A percentile compares a stretch with the other conserved stretches of the same genome.
phyloP scores from a whole-genome alignment of 768 basidiomycete genomes.

The Hemileccinum impolitum region DNA sequence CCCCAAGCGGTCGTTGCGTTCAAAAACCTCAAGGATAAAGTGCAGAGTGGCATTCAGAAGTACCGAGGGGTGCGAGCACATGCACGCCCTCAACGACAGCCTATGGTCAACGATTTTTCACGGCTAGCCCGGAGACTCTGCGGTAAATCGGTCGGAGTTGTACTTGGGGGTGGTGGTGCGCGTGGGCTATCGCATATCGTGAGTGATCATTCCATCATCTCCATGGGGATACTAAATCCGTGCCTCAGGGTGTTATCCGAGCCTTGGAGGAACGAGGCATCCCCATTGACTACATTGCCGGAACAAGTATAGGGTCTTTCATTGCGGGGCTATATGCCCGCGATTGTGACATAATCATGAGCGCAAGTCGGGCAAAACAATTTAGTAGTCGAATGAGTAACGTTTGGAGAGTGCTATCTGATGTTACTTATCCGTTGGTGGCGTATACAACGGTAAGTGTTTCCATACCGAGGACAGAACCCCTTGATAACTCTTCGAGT shows the following conservation, averaged over 20 bases:
- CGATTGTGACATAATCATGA: conserved; percentile 87
- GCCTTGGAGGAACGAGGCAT: conserved; percentile 90
- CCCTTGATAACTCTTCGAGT: conserved; percentile 4
- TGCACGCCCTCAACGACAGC: conserved; percentile 68
- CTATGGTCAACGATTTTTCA: conserved; percentile 88
- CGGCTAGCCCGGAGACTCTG: conserved; percentile 87
- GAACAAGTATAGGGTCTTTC: conserved; percentile 91
- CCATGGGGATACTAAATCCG: conserved; percentile 9
- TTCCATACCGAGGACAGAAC: conserved; percentile 1
- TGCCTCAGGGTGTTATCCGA: conserved; percentile 77
- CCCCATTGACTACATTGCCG: conserved; percentile 92
- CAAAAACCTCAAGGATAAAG: conserved; percentile 89
- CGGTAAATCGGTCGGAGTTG: conserved; percentile 89
- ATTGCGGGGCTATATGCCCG: conserved; percentile 94
- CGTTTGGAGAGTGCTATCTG: conserved; percentile 89
- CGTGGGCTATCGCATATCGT: conserved; percentile 78
- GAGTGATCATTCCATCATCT: conserved; percentile 24
- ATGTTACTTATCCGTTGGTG: conserved; percentile 79
- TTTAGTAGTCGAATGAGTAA: conserved; percentile 92
- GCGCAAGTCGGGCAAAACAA: conserved; percentile 82
- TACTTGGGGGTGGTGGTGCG: conserved; percentile 97
- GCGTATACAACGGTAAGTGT: conserved; percentile 66
- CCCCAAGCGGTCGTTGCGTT: conserved; percentile 86
- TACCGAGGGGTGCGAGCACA: conserved; percentile 69
- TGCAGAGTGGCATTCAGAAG: conserved; percentile 84